Evolutionary conservation across 495 filamentous ascomycete genomes (phyloP), one percentile per base, ranked within the genome.

Genomic region (Hypoxylon fuscum): DNA sequence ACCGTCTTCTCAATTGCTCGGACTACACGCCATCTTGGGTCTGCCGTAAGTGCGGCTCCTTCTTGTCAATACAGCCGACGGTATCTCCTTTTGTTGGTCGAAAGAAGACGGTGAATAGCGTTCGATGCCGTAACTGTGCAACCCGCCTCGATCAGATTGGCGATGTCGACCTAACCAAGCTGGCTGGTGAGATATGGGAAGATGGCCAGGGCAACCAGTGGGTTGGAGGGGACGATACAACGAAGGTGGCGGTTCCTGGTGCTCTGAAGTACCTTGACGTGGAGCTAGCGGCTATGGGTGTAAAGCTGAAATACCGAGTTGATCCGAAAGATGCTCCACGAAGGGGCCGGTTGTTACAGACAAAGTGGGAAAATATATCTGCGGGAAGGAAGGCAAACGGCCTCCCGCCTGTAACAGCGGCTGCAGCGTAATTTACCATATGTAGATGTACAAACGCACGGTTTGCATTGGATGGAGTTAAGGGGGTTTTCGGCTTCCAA

Each of bases 1-100:
- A 98, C 72, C 90, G 95, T 32, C 82, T 98, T 18, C 84, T 98
- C 77, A 97, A 98, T 78, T 98, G 95, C 77, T 96, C 91, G 42
- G 95, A 98, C 72, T 91, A 95, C 72, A 85, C 87, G 20, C 85
- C 86, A 48, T 85, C 92, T 20, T 95, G 92, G 90, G 88, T 97
- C 60, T 98, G 95, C 72, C 86, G 88, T 48, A 74, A 75, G 44
- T 98, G 95, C 69, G 95, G 95, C 21, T 90, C 86, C 7, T 98
- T 98, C 80, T 72, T 97, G 37, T 90, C 89, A 1, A 89, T 88
- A 22, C 89, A 91, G 71, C 87, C 89, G 9, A 89, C 88, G 2
- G 89, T 96, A 32, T 85, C 87, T 17, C 87, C 86, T 4, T 85
- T 85, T 2, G 81, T 84, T 1, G 88, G 88, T 14, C 85, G 90